Base-by-base conservation (phyloP, 2,329 filamentous ascomycete species). In the Aureobasidium sp. region DNA sequence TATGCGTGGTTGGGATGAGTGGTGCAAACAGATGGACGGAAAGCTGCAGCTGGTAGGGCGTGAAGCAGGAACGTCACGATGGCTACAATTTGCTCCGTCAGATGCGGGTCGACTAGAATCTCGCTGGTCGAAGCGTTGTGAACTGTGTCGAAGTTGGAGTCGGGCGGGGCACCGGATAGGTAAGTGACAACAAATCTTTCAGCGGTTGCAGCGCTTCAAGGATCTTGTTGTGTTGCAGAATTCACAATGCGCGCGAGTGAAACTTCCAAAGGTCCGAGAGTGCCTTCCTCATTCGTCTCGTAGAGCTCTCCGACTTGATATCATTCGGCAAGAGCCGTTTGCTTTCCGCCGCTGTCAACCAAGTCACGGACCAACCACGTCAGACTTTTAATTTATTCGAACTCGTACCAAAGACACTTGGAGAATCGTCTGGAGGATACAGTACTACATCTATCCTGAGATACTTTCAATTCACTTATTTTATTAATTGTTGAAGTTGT, bases 131-230 rank as follows among this genome's bases (percentile, higher is more conserved):
- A 42, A 54, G 27, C 52, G 52, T 27, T 9, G 52, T 32, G 39
- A 34, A 32, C 5, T 42, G 13, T 37, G 16, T 52, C 11, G 25
- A 42, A 29, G 27, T 16, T 59, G 44, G 36, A 32, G 42, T 32
- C 6, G 41, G 8, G 15, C n/a, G 36, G 36, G 3, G 36, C 10
- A 9, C 1, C 21, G 34, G 13, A 11, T 15, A 15, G 10, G 41
- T n/a, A 59, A 34, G 13, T 34, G 36, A n/a, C 27, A 45, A 32
- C 21, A 21, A 21, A 5, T 27, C 25, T 27, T 47, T 27, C 13
- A 7, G 52, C 48, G 48, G 42, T 49, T 55, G 59, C 59, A 61
- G 59, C 59, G 59, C 59, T 48, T 54, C 15, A 42, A 25, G 55
- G 49, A 54, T 54, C 44, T 15, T 21, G 57, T 59, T 27, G 57